Evolutionary conservation across 805 yeast species (phyloP), one percentile per base, ranked within the genome.

Genomic region (Yamadazyma kitorensis): DNA sequence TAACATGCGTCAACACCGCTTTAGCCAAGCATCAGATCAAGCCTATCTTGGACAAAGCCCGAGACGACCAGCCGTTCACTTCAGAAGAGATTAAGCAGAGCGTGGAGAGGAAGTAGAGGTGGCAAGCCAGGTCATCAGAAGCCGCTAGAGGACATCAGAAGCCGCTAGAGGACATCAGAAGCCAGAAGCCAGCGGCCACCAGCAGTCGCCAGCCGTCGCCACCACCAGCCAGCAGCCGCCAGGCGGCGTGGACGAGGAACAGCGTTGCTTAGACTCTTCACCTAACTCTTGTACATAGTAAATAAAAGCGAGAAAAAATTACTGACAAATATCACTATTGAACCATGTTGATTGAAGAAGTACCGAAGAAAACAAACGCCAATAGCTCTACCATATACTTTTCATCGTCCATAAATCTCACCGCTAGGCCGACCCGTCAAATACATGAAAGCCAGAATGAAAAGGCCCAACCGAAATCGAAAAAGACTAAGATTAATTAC

Each of bases 41-140:
- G 52, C 82, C 87, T 4, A 82, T 85, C 75, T 65, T 88, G 35
- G 95, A 87, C 44, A 89, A 87, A 43, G 95, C 96, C 0, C 73
- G 94, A 45, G 80, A 82, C 41, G 96, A 88, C 46, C 91, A 91
- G 17, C 96, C 96, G 1, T 88, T 88, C 49, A 46, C 55, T 14
- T 40, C 55, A 9, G 64, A 60, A 33, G 65, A 58, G 40, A 52
- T 61, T 14, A 33, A 29, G 16, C 6, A 34, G 23, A 34, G 33
- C 24, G 17, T 29, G 9, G 30, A 29, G n/a, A n/a, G n/a, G n/a
- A n/a, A n/a, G n/a, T n/a, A n/a, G n/a, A n/a, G n/a, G n/a, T n/a
- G n/a, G n/a, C n/a, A n/a, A n/a, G n/a, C n/a, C n/a, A n/a, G n/a
- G n/a, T n/a, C n/a, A n/a, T n/a, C n/a, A n/a, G n/a, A n/a, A n/a